Conservation (phyloP, 371 early-diverging fungal species). For the Mucor mucedo region DNA sequence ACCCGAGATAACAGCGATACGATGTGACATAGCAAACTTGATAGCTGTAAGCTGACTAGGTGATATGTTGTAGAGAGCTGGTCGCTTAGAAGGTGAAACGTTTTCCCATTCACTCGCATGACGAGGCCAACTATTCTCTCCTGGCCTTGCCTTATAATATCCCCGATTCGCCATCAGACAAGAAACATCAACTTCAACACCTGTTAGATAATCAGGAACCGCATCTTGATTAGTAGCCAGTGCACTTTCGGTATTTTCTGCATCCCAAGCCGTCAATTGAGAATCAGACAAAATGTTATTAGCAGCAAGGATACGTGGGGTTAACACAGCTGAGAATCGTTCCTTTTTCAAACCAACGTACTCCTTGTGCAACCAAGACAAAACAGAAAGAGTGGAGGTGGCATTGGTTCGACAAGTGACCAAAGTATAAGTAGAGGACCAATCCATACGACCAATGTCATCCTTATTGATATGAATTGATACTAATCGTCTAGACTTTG, state of each 20-base stretch:
- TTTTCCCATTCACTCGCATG: conserved; percentile 7
- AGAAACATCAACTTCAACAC: conserved; percentile 34
- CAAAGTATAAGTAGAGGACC: conserved; percentile 29
- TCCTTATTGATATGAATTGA: conserved; percentile 26
- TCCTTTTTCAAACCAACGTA: conserved; percentile 16
- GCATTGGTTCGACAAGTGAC: conserved; percentile 28
- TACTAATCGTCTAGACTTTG: conserved; percentile 7
- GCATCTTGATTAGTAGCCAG: conserved; percentile 10
- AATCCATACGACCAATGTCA: conserved; percentile 14
- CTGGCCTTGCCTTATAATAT: conserved; percentile 14
- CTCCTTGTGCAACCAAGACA: conserved; percentile 31
- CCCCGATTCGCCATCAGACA: conserved; percentile 27
- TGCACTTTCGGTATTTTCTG: not conserved
- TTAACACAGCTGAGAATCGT: conserved; percentile 12
- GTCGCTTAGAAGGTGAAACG: conserved; percentile 12
- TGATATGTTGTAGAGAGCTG: conserved; percentile 35
- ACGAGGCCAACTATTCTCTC: conserved; percentile 34
- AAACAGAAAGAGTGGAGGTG: conserved; percentile 19
- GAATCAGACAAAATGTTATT: not conserved
- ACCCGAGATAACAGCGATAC: conserved; percentile 42
- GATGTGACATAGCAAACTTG: conserved; percentile 40
- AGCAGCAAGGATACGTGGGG: conserved; percentile 23
- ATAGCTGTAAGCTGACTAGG: conserved; percentile 42
- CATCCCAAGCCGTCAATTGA: conserved; percentile 11
- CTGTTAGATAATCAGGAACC: conserved; percentile 34